phyloP scores from a whole-genome alignment of 2,329 filamentous ascomycete genomes.

The Lasiodiplodia hormozganensis region DNA sequence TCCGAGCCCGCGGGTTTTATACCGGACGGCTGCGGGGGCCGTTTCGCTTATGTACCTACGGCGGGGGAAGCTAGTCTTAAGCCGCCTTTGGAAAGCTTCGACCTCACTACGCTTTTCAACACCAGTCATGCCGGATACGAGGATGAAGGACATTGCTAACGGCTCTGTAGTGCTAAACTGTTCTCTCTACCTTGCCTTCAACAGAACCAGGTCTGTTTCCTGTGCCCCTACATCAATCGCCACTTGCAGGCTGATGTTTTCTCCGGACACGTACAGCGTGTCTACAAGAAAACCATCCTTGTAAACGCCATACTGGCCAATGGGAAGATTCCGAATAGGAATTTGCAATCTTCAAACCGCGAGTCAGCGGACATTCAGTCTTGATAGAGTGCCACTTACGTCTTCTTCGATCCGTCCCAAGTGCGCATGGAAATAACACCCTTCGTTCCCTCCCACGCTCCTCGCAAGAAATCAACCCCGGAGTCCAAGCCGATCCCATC shows the following conservation, averaged over 20 bases:
- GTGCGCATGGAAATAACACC: conserved; percentile 33
- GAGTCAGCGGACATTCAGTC: background rate
- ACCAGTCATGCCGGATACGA: too few relatives aligned
- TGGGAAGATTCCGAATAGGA: background rate
- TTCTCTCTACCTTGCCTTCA: conserved; percentile 23
- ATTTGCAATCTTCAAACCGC: background rate
- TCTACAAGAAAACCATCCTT: background rate
- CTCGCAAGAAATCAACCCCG: conserved; percentile 37
- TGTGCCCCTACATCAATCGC: background rate
- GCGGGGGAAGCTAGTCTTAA: background rate
- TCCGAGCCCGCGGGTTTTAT: background rate
- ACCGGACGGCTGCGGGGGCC: background rate
- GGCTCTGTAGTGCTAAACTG: too few relatives aligned
- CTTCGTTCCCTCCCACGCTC: conserved; percentile 33
- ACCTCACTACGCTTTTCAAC: too few relatives aligned
- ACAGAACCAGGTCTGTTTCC: background rate
- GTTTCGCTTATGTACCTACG: background rate
- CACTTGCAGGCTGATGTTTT: background rate
- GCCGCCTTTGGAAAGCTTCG: too few relatives aligned
- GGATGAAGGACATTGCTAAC: too few relatives aligned
- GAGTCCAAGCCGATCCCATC: conserved; percentile 33
- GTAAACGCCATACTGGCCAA: background rate
- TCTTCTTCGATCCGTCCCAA: conserved; percentile 31
- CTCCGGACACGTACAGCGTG: background rate
- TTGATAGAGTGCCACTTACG: background rate